These are phyloP conservation scores for Solanum infundibuliforme DNA, from an alignment of 257 asterid species.

Conservation along the genomic window DNA sequence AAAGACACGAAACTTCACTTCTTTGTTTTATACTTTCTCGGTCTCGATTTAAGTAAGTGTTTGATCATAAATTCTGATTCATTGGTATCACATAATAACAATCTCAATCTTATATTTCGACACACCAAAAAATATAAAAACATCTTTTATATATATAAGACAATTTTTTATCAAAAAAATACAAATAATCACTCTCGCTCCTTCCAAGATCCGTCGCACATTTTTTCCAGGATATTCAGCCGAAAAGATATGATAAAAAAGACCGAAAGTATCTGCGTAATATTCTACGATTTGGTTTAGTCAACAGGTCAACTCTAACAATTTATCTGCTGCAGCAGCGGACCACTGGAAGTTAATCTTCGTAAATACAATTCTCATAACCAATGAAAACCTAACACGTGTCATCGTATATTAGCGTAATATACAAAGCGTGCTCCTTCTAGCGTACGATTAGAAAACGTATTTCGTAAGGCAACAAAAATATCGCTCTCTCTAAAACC, in stretches of 20 bases:
- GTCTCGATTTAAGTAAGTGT: fast-evolving
- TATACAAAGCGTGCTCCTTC: background rate
- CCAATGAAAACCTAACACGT: background rate
- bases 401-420: background rate
- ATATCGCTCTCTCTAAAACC: background rate
- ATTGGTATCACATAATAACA: background rate
- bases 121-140: background rate
- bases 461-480: background rate
- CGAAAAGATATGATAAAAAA: background rate
- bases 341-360: background rate
- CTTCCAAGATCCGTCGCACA: background rate
- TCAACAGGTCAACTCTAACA: background rate
- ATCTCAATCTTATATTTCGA: background rate
- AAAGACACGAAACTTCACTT: background rate
- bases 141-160: background rate
- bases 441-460: background rate
- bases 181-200: background rate
- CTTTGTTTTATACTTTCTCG: background rate
- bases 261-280: background rate
- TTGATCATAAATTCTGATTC: too few relatives aligned
- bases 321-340: background rate
- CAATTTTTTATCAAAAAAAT: background rate
- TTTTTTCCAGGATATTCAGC: background rate
- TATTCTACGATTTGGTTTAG: background rate
- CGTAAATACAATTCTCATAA: background rate